Evolutionary conservation across 2,329 filamentous ascomycete genomes (phyloP).

Genomic region (Talaromyces rugulosus): DNA sequence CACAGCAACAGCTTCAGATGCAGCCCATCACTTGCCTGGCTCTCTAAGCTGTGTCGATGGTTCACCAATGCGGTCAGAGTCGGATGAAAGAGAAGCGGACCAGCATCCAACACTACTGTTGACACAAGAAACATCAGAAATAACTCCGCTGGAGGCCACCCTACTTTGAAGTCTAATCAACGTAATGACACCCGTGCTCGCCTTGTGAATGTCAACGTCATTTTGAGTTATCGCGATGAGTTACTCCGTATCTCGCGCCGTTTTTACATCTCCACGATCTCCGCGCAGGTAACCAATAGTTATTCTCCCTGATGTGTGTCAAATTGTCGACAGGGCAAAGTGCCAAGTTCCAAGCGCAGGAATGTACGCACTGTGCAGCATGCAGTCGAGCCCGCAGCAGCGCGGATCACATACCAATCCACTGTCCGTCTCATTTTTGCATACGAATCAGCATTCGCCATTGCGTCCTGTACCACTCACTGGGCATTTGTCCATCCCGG

Average conservation of each 20-base stretch:
- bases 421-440: neutral
- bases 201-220: neutral
- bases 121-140: neutral
- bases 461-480: neutral
- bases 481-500: neutral
- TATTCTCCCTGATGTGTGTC: neutral
- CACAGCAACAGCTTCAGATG: neutral
- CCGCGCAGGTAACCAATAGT: neutral
- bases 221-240: constrained; percentile 1
- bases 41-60: neutral
- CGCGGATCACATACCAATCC: constrained; percentile 1
- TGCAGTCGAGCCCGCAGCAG: neutral
- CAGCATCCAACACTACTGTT: neutral
- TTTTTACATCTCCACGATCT: neutral
- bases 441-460: neutral
- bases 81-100: neutral
- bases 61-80: neutral
- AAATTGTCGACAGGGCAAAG: neutral
- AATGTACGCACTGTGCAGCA: neutral
- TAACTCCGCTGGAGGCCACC: neutral
- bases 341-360: neutral
- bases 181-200: neutral
- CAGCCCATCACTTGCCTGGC: neutral
- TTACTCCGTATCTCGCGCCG: neutral
- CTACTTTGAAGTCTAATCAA: neutral